These are phyloP conservation scores for Diaporthe amygdali DNA, from an alignment of 2,329 filamentous ascomycete species.

Conservation along the genomic window DNA sequence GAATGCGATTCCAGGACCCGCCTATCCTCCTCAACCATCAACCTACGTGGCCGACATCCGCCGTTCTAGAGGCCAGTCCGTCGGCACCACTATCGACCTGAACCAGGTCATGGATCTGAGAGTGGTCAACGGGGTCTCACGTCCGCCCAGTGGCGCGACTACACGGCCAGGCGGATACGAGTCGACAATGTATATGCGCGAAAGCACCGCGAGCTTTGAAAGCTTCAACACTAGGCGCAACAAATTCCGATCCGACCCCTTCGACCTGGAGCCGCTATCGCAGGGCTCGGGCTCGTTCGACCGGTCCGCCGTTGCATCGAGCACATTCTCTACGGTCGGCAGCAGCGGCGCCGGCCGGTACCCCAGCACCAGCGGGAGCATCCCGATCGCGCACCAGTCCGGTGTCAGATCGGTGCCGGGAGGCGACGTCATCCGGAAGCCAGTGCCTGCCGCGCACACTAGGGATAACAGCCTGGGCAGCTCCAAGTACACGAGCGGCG, in stretches of 20 bases:
- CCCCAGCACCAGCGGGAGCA: background rate
- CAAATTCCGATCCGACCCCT: conserved; percentile 68
- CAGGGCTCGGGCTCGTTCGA: conserved; percentile 31
- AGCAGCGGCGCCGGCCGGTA: conserved; percentile 18
- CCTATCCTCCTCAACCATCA: conserved; percentile 35
- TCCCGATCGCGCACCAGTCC: conserved; percentile 23
- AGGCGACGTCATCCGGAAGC: conserved; percentile 30
- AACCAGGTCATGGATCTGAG: conserved; percentile 24
- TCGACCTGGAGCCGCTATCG: conserved; percentile 65
- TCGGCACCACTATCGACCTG: conserved; percentile 37
- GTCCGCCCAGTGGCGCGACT: conserved; percentile 11
- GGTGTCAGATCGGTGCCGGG: conserved; percentile 27
- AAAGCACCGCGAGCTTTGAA: conserved; percentile 47
- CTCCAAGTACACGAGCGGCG: conserved; percentile 57
- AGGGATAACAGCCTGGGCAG: conserved; percentile 43
- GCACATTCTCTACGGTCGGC: conserved; percentile 34
- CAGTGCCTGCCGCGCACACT: conserved; percentile 37
- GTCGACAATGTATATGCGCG: conserved; percentile 32
- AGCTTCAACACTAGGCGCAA: conserved; percentile 54
- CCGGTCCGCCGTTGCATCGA: conserved; percentile 36
- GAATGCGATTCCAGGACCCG: conserved; percentile 45
- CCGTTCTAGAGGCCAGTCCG: conserved; percentile 54
- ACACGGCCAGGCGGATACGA: background rate
- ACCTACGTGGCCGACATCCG: conserved; percentile 54
- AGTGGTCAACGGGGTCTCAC: conserved; percentile 23